Percentiles rank a stretch among this genome's conserved stretches.
phyloP scores from a whole-genome alignment of 805 yeast species.

The Ogataea allantospora region DNA sequence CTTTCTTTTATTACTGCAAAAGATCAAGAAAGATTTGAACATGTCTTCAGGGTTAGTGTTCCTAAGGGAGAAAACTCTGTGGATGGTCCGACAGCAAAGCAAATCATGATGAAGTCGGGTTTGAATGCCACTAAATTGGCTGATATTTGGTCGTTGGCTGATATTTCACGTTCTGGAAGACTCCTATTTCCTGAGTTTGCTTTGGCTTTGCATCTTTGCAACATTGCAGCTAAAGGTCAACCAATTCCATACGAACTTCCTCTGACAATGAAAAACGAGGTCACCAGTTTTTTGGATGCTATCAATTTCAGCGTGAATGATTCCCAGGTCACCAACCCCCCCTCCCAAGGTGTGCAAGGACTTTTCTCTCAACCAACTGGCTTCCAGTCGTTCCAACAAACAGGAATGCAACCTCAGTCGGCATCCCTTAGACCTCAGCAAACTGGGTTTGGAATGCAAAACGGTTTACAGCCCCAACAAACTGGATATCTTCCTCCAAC shows the following conservation, averaged over 20 bases:
- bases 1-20: constrained; percentile 79
- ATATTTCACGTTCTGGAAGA: constrained; percentile 80
- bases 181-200: constrained; percentile 93
- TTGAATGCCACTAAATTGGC: constrained; percentile 73
- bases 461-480: constrained; percentile 8
- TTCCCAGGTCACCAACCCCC: constrained; percentile 3
- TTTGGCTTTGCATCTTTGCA: constrained; percentile 83
- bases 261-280: constrained; percentile 73
- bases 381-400: constrained; percentile 9
- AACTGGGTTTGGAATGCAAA: constrained; percentile 3
- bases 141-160: constrained; percentile 89
- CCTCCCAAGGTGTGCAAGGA: constrained; percentile 1
- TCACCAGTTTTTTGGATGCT: constrained; percentile 83
- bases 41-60: constrained; percentile 77
- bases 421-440: constrained; percentile 40
- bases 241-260: constrained; percentile 74
- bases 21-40: constrained; percentile 86
- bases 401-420: constrained; percentile 31
- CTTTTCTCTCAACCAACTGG: constrained; percentile 15
- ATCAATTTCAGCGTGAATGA: constrained; percentile 79
- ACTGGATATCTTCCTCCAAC: constrained; percentile 9
- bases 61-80: constrained; percentile 66
- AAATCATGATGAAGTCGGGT: constrained; percentile 76
- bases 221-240: constrained; percentile 73
- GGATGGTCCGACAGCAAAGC: constrained; percentile 72